Evolutionary conservation across 768 basidiomycete genomes (phyloP).

Genomic region (Leccinum barrowsii): DNA sequence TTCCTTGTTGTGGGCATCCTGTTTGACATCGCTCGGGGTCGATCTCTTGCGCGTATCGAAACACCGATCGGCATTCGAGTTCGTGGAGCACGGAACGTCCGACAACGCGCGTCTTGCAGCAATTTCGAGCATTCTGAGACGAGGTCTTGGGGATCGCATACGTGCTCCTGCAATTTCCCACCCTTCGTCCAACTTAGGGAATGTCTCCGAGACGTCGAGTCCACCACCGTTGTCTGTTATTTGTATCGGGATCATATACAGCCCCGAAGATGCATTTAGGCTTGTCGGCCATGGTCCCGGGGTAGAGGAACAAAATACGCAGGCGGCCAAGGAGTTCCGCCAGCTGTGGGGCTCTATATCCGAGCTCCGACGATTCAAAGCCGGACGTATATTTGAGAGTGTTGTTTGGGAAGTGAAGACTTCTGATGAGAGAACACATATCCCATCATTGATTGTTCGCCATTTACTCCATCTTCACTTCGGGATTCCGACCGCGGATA

Average conservation of each 20-base stretch:
- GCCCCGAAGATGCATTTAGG: constrained; percentile 54
- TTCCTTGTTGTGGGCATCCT: neutral
- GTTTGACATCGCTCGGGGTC: constrained; percentile 40
- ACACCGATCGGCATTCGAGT: constrained; percentile 39
- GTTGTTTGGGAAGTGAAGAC: constrained; percentile 94
- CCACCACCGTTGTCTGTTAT: constrained; percentile 46
- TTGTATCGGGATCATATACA: constrained; percentile 72
- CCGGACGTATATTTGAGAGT: constrained; percentile 86
- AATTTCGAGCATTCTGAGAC: constrained; percentile 48
- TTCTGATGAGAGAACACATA: constrained; percentile 72
- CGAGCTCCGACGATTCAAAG: constrained; percentile 92
- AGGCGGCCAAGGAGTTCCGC: constrained; percentile 59
- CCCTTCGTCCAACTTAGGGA: constrained; percentile 42
- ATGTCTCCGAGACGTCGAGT: constrained; percentile 53
- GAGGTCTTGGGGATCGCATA: constrained; percentile 71
- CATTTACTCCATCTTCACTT: constrained; percentile 80
- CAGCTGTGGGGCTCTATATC: constrained; percentile 90
- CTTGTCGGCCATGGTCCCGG: no score
- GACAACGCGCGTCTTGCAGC: constrained; percentile 53
- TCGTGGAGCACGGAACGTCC: constrained; percentile 55
- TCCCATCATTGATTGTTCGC: constrained; percentile 70
- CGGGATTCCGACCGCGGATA: constrained; percentile 48
- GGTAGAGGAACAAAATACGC: neutral
- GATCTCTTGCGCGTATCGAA: constrained; percentile 39
- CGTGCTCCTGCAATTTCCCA: constrained; percentile 62